Evolutionary conservation across 495 filamentous ascomycete species (phyloP), one percentile per base, ranked within the genome.

Genomic region (Beverwykella pulmonaria): DNA sequence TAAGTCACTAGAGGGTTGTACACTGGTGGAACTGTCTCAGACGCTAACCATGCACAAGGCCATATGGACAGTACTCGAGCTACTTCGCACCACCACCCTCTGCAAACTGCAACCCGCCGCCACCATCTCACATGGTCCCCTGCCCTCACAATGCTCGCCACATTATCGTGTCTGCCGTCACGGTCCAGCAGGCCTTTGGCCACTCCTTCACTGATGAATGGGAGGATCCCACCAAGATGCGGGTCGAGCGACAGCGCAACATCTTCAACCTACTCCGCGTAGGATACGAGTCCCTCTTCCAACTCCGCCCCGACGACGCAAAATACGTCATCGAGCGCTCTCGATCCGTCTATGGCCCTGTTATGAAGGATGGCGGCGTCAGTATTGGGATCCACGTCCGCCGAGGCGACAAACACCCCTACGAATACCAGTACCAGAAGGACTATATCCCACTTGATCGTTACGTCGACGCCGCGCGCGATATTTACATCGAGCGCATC

Each of bases 131-230:
- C 66, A 86, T 86, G 65, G 71, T 92, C 0, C 90, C 90, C 0
- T 93, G 89, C 71, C 90, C 90, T 0, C 85, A 85, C 50, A 81
- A 81, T 25, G 86, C 88, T 1, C 81, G 81, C 22, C 90, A 92
- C 74, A 79, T 92, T 2, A 74, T 91, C 4, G 82, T 88, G n/a
- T 87, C 88, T 0, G 77, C 86, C n/a, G 80, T 85, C 0, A 91
- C 88, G 0, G 79, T 80, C 9, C 53, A 54, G 1, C 80, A 80
- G 57, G 76, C 82, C 0, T 90, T 91, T 69, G 87, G 86, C 39
- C 74, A 81, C 32, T 75, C 73, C 2, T 84, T 90, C 69, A 78
- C 74, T 7, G 79, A 79, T 15, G 69, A 79, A 25, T 86, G 79
- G 49, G 80, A 85, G 59, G 79, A 81, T 54, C 53, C 73, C 0